Base-by-base conservation (phyloP, 2,329 filamentous ascomycete genomes). In the Fonsecaea multimorphosa region DNA sequence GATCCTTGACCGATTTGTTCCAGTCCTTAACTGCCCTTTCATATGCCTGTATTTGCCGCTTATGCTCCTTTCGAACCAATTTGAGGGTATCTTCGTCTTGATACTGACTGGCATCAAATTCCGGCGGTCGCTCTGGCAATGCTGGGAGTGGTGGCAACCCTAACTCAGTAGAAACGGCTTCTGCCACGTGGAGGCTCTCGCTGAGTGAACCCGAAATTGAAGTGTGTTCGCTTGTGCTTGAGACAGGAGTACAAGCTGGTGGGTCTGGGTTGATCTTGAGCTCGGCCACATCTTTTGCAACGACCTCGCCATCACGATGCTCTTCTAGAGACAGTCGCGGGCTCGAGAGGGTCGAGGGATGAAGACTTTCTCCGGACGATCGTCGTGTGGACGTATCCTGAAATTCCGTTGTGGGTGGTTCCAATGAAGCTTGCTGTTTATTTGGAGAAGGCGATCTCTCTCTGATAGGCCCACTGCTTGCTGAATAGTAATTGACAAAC, bases 401-500 rank as follows among this genome's bases (percentile, higher is more conserved):
- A n/a, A 31, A 11, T n/a, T 63, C 55, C 6, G 49, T 52, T 8
- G 40, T 44, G 1, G 67, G 54, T 31, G 40, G 59, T 31, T 65
- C 62, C 12, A 66, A 36, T 3, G 46, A 24, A 9, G 36, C 29
- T 29, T 3, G 34, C 22, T 32, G 5, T 32, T 49, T 53, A 27
- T 14, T 19, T 1, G 63, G 38, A 34, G 67, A 63, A 29, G 36
- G 46, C n/a, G 58, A 36, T 14, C 70, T 66, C 22, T 78, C 77
- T 71, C 90, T 93, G 1, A 84, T 83, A 65, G 87, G 83, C 2
- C 93, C 93, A 9, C 90, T 89, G 70, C 91, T 93, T n/a, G 91
- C 85, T 0, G 93, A 96, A 75, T 94, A 97, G 76, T 96, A 97
- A 74, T 97, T 97, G 64, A 92, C 83, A 73, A 97, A 97, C 16